Percentiles rank a stretch among this genome's conserved stretches.
Conservation (phyloP, 176 grass and related monocot genomes). For the Tillandsia fasciculata region DNA sequence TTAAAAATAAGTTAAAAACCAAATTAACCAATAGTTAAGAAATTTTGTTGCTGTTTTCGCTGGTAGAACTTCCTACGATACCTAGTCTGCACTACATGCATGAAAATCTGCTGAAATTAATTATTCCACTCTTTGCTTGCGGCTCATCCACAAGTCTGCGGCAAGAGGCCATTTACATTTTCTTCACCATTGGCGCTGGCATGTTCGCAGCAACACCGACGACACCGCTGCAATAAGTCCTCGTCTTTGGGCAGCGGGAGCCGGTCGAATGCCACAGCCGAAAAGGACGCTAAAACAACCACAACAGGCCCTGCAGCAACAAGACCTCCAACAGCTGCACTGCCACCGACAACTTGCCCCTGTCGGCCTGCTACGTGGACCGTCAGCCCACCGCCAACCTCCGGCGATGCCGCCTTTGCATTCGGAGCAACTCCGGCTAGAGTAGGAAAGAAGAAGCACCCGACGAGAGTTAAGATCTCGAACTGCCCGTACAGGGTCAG, state of each 20-base stretch:
- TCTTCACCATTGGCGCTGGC: neutral
- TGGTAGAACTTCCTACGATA: too few relatives aligned
- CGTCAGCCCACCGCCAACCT: neutral
- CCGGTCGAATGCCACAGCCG: constrained; percentile 33
- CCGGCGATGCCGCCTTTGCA: neutral
- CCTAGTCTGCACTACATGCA: too few relatives aligned
- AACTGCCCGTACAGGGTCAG: constrained; percentile 19
- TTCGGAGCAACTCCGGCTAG: neutral
- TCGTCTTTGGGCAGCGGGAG: constrained; percentile 28
- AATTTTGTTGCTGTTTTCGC: too few relatives aligned
- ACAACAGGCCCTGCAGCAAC: constrained; percentile 50
- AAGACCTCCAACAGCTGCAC: constrained; percentile 26
- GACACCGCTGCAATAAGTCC: neutral
- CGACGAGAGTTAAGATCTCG: constrained; percentile 37
- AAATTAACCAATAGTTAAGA: too few relatives aligned
- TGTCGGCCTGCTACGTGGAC: constrained; percentile 33
- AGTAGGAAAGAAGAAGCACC: constrained; percentile 40
- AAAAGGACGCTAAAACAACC: constrained; percentile 40
- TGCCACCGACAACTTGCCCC: constrained; percentile 33
- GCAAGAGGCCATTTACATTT: neutral
- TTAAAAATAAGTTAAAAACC: too few relatives aligned
- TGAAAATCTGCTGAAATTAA: too few relatives aligned
- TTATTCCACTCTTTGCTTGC: too few relatives aligned
- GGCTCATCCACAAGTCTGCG: neutral
- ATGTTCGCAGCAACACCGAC: neutral